Evolutionary conservation across 805 yeast genomes (phyloP), one percentile per base, ranked within the genome.

Genomic region (Starmerella powellii): DNA sequence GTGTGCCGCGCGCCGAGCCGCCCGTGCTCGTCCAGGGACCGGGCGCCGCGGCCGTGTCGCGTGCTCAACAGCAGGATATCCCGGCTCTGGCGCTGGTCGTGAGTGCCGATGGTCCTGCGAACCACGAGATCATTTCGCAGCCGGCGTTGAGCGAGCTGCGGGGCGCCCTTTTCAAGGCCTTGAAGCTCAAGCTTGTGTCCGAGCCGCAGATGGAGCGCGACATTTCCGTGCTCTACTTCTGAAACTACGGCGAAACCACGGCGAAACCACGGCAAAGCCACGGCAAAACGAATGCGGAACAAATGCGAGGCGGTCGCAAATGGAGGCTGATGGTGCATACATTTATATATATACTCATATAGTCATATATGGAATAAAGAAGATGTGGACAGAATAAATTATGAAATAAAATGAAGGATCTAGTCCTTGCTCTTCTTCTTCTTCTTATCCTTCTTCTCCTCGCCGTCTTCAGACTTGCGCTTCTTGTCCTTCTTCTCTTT

Each of bases 401-500:
- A 34, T 6, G 34, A n/a, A 16, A 26, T 5, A 34, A 34, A 27
- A 41, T 21, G 45, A 41, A 33, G 26, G 42, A 34, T 21, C 37
- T 42, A 49, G 36, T 41, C 38, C 65, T 74, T 71, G 47, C 74
- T 70, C 53, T 72, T 65, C 65, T 69, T 67, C 52, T 70, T 68
- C 63, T 73, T 69, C 52, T 67, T 63, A 49, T 60, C 65, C 67
- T 60, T 70, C 62, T 59, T 70, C 63, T 37, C 67, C 64, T 58
- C 71, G 60, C 56, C 68, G 38, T 45, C 51, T 16, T 50, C 56
- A 17, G 43, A 34, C 46, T 45, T 44, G 27, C 49, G 46, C 50
- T 49, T 50, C 65, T 44, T 67, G 64, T 63, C 74, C 69, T 73
- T 68, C 65, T 74, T 71, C 45, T 74, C 71, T 53, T 72, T 65